Evolutionary conservation across 352 stramenopile species (phyloP), one percentile per base, ranked within the genome.

Genomic region (Globisporangium canariense): DNA sequence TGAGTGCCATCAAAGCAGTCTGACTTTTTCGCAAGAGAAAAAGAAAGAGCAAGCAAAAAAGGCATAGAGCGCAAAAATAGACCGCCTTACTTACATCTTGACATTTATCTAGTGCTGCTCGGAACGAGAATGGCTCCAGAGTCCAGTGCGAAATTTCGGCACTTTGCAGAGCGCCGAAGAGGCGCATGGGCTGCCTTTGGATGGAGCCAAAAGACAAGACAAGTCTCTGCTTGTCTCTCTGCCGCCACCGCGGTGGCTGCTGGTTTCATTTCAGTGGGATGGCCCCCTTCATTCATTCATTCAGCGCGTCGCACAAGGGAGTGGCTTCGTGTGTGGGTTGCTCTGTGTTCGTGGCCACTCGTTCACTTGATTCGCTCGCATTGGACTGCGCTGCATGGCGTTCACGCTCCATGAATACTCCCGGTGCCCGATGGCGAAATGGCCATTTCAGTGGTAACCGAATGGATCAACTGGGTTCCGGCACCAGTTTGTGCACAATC

Each of bases 1-100:
- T 49, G 43, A 49, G 43, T 49, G 43, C 43, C 43, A 49, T 49
- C 43, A 49, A 56, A 40, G 25, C 50, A 25, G 25, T 56, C 50
- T 38, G 50, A 56, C 50, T 56, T 55, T 56, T 34, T 56, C 50
- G 36, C 36, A 56, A 22, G 43, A 49, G 43, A 49, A 49, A 47
- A 49, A 49, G 4, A 49, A 9, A 49, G 16, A 49, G 43, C 32
- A 28, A 28, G 22, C 22, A 56, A 53, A 53, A 52, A 53, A 53
- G 25, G 46, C 47, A 53, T 53, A 53, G 45, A 51, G 43, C 36
- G 36, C 36, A 11, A 41, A 18, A 22, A 54, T 28, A 28, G 25
- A 28, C 25, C 25, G 2, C 25, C 25, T 28, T 28, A 28, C 25
- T 28, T 28, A 28, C 25, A 28, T 28, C 25, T 28, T 28, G 25